Percentiles rank a stretch among this genome's conserved stretches.
These are phyloP conservation scores for Globisporangium camurandrum DNA, from an alignment of 352 stramenopile genomes.

Conservation along the genomic window DNA sequence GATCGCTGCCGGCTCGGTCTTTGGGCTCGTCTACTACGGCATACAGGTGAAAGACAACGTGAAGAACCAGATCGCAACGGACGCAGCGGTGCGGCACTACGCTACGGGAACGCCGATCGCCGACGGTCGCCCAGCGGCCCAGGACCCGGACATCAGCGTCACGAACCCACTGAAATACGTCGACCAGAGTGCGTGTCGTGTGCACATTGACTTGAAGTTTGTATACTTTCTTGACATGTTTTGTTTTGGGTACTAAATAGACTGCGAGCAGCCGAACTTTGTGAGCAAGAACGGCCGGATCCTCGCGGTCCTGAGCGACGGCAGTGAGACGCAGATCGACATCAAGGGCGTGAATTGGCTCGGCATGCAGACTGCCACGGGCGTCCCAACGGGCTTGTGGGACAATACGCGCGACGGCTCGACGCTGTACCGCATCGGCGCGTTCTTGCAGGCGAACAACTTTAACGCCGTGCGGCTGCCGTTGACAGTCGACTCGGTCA, in stretches of 20 bases:
- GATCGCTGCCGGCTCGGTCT: conserved; percentile 44
- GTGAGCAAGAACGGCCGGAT: conserved; percentile 73
- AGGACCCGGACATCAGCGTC: conserved; percentile 35
- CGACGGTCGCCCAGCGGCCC: conserved; percentile 41
- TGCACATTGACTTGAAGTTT: conserved; percentile 3
- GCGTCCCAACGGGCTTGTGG: conserved; percentile 72
- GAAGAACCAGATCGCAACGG: conserved; percentile 36
- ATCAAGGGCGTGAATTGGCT: conserved; percentile 86
- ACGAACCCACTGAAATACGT: conserved; percentile 72
- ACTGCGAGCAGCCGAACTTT: conserved; percentile 80
- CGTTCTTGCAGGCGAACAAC: conserved; percentile 70
- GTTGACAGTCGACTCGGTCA: conserved; percentile 59
- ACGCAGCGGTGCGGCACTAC: conserved; percentile 45
- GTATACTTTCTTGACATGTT: not conserved
- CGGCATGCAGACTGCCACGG: conserved; percentile 66
- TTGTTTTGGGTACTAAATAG: conserved; percentile 7
- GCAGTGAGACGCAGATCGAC: conserved; percentile 54
- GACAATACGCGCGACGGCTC: conserved; percentile 73
- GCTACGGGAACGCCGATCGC: conserved; percentile 55
- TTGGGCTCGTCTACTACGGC: conserved; percentile 70
- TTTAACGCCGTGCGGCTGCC: conserved; percentile 79
- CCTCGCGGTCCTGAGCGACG: conserved; percentile 40
- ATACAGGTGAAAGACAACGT: conserved; percentile 56
- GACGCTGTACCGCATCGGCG: conserved; percentile 65
- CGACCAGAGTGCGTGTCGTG: conserved; percentile 32